A percentile compares a stretch with the other conserved stretches of the same genome.
Conservation (phyloP, 2,329 filamentous ascomycete species). For the Colletotrichum spaethianum region DNA sequence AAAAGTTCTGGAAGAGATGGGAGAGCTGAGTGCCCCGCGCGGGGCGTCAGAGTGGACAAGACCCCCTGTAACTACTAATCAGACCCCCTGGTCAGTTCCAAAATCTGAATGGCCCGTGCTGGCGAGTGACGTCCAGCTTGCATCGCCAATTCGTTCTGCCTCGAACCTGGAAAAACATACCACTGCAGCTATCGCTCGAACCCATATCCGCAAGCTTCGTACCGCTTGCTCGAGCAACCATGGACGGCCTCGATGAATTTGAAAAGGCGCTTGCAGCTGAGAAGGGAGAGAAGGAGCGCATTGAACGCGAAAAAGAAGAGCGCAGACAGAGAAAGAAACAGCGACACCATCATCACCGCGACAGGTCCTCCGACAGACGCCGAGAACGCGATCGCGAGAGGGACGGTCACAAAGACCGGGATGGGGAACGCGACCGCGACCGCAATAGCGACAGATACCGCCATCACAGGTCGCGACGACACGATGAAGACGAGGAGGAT, state of each 20-base stretch:
- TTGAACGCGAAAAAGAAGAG: slow-evolving; percentile 61
- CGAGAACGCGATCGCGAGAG: slow-evolving; percentile 42
- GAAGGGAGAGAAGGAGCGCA: slow-evolving; percentile 67
- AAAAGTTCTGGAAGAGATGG: slow-evolving; percentile 42
- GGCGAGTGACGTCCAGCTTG: slow-evolving; percentile 33
- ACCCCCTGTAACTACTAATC: slow-evolving; percentile 25
- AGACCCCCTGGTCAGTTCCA: slow-evolving; percentile 11
- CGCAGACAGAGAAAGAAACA: slow-evolving; percentile 61
- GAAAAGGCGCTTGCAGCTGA: slow-evolving; percentile 81
- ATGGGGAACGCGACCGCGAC: slow-evolving; percentile 50
- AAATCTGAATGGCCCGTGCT: slow-evolving; percentile 34
- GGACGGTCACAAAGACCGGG: slow-evolving; percentile 47
- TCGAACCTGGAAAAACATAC: neutral
- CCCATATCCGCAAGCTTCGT: neutral
- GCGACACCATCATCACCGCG: slow-evolving; percentile 62
- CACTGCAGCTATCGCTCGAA: neutral
- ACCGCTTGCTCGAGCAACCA: slow-evolving; percentile 44
- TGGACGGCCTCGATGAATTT: slow-evolving; percentile 78
- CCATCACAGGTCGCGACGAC: slow-evolving; percentile 53
- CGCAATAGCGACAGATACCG: slow-evolving; percentile 50
- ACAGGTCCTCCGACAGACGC: slow-evolving; percentile 47
- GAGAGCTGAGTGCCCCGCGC: slow-evolving; percentile 41
- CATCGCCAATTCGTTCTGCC: slow-evolving; percentile 17
- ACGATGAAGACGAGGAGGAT: slow-evolving; percentile 64
- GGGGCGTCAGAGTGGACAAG: slow-evolving; percentile 32